phyloP scores from a whole-genome alignment of 805 yeast species.

The Cephaloascus albidus region DNA sequence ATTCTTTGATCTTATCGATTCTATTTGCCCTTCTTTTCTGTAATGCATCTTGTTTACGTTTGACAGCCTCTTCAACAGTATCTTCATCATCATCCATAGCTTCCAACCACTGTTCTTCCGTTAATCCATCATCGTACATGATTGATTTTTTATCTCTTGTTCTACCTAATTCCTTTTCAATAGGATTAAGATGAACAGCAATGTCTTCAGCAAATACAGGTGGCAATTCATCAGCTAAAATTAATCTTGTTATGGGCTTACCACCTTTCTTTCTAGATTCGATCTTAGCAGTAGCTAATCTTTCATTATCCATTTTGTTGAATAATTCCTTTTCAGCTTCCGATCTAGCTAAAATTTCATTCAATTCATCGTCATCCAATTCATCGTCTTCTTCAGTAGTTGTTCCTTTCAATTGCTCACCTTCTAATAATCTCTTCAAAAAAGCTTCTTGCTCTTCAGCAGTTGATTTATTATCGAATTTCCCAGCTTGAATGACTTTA shows the following conservation, averaged over 20 bases:
- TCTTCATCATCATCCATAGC: conserved; percentile 71
- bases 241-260: conserved; percentile 38
- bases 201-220: conserved; percentile 63
- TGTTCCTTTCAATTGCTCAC: conserved; percentile 42
- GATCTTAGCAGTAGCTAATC: conserved; percentile 27
- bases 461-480: conserved; percentile 78
- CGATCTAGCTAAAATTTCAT: conserved; percentile 60
- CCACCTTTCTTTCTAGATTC: conserved; percentile 15
- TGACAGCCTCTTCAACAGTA: conserved; percentile 49
- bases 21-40: conserved; percentile 27
- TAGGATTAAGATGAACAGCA: conserved; percentile 29
- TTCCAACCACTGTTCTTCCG: conserved; percentile 73
- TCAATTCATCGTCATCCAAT: conserved; percentile 62
- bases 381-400: conserved; percentile 45
- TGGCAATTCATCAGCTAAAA: conserved; percentile 68
- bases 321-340: conserved; percentile 53
- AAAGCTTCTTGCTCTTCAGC: conserved; percentile 83
- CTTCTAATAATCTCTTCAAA: conserved; percentile 61
- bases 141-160: conserved; percentile 57
- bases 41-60: conserved; percentile 35
- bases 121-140: conserved; percentile 55
- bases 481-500: conserved; percentile 87
- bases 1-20: conserved; percentile 24
- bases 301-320: conserved; percentile 50
- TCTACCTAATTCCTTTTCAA: conserved; percentile 38